These are phyloP conservation scores for Stipa capillata DNA, from an alignment of 176 grass and related monocot genomes.

Conservation along the genomic window DNA sequence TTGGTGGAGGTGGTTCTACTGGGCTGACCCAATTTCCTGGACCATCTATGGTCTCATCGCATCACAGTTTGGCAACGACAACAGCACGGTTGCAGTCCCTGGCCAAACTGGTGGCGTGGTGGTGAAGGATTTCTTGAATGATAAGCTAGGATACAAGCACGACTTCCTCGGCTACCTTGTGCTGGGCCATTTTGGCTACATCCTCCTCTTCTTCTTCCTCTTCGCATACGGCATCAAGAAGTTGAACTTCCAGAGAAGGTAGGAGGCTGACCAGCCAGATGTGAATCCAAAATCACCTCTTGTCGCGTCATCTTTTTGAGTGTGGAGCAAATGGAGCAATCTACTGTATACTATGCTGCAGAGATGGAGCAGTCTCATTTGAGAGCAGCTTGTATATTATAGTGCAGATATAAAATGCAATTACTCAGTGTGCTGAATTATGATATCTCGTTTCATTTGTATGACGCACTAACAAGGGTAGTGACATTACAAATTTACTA, in stretches of 20 bases:
- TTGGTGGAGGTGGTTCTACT: constrained; percentile 88
- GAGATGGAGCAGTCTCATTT: background rate
- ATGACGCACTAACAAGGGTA: no score
- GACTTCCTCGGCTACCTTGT: constrained; percentile 43
- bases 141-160: constrained; percentile 27
- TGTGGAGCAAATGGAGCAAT: background rate
- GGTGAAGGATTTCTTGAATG: constrained; percentile 40
- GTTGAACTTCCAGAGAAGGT: constrained; percentile 70
- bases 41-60: constrained; percentile 24
- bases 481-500: no score
- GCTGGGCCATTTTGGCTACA: constrained; percentile 36
- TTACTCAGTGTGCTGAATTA: no score
- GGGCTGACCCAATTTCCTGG: background rate
- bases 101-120: background rate
- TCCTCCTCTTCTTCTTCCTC: constrained; percentile 44
- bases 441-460: no score
- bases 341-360: background rate
- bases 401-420: background rate
- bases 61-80: constrained; percentile 43
- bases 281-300: background rate
- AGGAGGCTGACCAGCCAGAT: background rate
- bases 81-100: background rate
- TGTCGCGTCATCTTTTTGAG: background rate
- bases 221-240: constrained; percentile 56
- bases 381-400: background rate